phyloP scores from a whole-genome alignment of 345 rosid species.

The Euphorbia peplus region DNA sequence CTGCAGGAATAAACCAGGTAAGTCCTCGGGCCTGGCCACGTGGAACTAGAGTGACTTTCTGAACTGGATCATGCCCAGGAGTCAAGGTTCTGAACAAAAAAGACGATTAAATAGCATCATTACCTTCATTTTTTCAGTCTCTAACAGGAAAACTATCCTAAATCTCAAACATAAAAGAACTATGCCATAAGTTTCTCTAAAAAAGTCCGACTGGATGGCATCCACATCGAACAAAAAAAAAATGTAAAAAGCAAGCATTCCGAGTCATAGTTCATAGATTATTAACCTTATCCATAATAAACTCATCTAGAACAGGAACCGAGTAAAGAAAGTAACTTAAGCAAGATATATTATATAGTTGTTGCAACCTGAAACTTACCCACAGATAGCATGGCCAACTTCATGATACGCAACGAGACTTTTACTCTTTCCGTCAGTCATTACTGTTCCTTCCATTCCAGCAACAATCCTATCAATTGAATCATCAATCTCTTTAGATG shows the following conservation, averaged over 20 bases:
- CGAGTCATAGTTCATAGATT: neutral
- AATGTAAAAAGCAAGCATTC: neutral
- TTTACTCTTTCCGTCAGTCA: conserved; percentile 97
- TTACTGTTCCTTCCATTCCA: conserved; percentile 99
- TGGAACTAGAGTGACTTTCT: conserved; percentile 86
- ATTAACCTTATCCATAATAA: neutral
- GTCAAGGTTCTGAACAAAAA: conserved; percentile 69
- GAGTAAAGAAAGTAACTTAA: neutral
- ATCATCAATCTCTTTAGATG: conserved; percentile 93
- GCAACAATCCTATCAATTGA: conserved; percentile 98
- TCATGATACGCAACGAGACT: conserved; percentile 97
- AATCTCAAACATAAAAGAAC: neutral
- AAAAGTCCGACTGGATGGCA: neutral
- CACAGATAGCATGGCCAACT: conserved; percentile 95
- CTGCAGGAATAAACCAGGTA: conserved; percentile 95
- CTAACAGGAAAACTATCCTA: neutral
- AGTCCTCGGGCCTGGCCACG: conserved; percentile 98
- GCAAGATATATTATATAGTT: neutral
- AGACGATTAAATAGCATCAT: neutral
- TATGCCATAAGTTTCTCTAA: neutral
- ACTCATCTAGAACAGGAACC: neutral
- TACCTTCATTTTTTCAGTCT: conserved; percentile 6
- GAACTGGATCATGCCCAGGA: conserved; percentile 96
- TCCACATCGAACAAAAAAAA: neutral
- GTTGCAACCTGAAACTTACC: conserved; percentile 46